phyloP scores from a whole-genome alignment of 106 monocot species.

The Apostasia ramifera region DNA sequence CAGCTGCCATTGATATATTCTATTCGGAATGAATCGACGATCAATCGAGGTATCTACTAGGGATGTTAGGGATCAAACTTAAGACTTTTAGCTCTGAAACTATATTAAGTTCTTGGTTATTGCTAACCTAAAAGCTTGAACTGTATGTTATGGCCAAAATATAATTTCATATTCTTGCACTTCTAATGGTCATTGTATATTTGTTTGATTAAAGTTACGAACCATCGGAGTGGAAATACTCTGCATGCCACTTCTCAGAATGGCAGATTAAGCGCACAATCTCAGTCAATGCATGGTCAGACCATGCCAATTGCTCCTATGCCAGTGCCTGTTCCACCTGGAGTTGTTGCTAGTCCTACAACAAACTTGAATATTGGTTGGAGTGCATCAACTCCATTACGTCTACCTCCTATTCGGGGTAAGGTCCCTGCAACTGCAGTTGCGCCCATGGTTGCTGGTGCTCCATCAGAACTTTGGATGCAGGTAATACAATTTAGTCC shows the following conservation, averaged over 20 bases:
- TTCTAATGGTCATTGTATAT: not conserved
- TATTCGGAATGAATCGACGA: no score
- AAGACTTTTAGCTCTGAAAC: no score
- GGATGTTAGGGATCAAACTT: no score
- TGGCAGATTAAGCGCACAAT: conserved; percentile 21
- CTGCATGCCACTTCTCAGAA: conserved; percentile 46
- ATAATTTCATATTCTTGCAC: no score
- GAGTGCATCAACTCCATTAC: conserved; percentile 34
- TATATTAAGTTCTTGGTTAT: no score
- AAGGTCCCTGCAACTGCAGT: conserved; percentile 44
- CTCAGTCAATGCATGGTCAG: conserved; percentile 23
- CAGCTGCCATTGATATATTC: no score
- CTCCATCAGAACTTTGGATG: conserved; percentile 59
- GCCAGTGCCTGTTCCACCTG: conserved; percentile 33
- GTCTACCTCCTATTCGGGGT: conserved; percentile 26
- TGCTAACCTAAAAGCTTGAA: no score
- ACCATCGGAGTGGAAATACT: not conserved
- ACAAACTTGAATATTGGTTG: conserved; percentile 85
- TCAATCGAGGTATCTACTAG: no score
- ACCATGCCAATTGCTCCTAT: conserved; percentile 33
- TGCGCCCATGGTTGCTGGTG: conserved; percentile 32
- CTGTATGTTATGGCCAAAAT: no score
- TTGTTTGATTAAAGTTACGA: conserved; percentile 5
- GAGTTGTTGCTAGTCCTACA: conserved; percentile 33
- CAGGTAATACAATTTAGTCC: conserved; percentile 28